Evolutionary conservation across 495 filamentous ascomycete species (phyloP).

Genomic region (Thermochaetoides thermophila): DNA sequence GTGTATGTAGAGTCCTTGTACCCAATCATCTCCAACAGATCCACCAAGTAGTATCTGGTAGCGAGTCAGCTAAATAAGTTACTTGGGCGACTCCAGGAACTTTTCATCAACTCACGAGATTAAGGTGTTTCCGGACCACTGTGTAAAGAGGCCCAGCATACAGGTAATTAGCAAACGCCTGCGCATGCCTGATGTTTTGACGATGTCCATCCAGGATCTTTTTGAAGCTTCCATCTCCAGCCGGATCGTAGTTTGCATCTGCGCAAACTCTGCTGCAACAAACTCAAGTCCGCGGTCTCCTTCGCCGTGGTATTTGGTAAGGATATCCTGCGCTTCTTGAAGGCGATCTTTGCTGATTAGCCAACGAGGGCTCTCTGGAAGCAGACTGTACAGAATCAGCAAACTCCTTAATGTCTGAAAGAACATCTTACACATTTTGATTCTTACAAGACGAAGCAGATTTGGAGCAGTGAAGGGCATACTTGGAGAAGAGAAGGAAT

Average conservation of each 20-base stretch:
- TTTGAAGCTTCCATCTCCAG: slow-evolving; percentile 42
- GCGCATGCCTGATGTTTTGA: slow-evolving; percentile 40
- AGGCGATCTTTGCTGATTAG: slow-evolving; percentile 42
- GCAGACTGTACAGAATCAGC: slow-evolving; percentile 17
- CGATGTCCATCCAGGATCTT: slow-evolving; percentile 40
- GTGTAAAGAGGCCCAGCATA: slow-evolving; percentile 46
- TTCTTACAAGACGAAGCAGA: slow-evolving; percentile 34
- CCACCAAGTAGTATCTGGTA: slow-evolving; percentile 38
- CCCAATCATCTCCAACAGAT: slow-evolving; percentile 33
- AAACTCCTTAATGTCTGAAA: neutral
- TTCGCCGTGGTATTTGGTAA: slow-evolving; percentile 50
- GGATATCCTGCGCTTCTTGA: slow-evolving; percentile 43
- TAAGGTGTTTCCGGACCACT: slow-evolving; percentile 51
- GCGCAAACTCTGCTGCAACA: slow-evolving; percentile 41
- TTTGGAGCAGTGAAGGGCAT: slow-evolving; percentile 41
- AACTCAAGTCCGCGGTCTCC: slow-evolving; percentile 40
- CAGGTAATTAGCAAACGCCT: slow-evolving; percentile 40
- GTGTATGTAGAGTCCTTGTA: slow-evolving; percentile 37
- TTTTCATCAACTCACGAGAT: slow-evolving; percentile 43
- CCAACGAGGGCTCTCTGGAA: slow-evolving; percentile 47
- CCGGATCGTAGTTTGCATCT: slow-evolving; percentile 45
- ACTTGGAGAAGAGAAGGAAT: slow-evolving; percentile 48
- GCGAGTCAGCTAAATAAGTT: neutral
- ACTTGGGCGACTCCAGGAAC: no score
- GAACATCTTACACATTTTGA: no score